phyloP scores from a whole-genome alignment of 495 filamentous ascomycete species.

The Tuber calosporum region DNA sequence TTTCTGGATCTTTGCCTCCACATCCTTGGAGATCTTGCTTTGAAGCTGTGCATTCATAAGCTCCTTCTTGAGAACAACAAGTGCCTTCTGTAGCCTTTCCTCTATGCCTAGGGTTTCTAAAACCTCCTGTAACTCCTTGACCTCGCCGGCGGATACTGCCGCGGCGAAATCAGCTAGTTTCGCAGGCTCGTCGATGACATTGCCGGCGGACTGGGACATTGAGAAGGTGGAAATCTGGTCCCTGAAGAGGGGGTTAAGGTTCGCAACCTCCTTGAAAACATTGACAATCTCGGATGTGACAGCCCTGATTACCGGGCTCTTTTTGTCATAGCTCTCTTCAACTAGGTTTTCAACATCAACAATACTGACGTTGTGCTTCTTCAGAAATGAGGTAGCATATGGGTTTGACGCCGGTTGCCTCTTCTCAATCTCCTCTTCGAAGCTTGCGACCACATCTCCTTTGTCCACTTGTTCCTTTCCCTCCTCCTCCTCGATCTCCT shows the following conservation, averaged over 20 bases:
- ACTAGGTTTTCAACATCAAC: conserved; percentile 88
- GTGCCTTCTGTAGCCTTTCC: conserved; percentile 77
- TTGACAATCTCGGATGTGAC: conserved; percentile 97
- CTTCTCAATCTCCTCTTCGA: conserved; percentile 67
- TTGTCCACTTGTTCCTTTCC: conserved; percentile 56
- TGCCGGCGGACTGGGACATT: conserved; percentile 86
- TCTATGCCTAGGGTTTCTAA: conserved; percentile 81
- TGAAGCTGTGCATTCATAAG: conserved; percentile 95
- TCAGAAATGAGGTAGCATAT: conserved; percentile 85
- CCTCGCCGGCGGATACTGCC: conserved; percentile 82
- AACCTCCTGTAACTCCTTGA: conserved; percentile 89
- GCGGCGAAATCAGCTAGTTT: conserved; percentile 96
- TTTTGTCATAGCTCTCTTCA: conserved; percentile 83
- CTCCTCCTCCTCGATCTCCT: conserved; percentile 50
- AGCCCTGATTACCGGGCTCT: conserved; percentile 74
- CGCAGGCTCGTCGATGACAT: conserved; percentile 86
- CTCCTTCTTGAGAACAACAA: conserved; percentile 92
- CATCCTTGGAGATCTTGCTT: conserved; percentile 95
- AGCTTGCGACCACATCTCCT: conserved; percentile 93
- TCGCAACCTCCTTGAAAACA: conserved; percentile 93
- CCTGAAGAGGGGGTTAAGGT: conserved; percentile 86
- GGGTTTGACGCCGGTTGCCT: conserved; percentile 47
- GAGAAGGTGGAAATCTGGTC: conserved; percentile 98
- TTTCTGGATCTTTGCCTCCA: conserved; percentile 96
- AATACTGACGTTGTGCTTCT: conserved; percentile 80